Evolutionary conservation across 2,329 filamentous ascomycete species (phyloP).

Genomic region (Alternaria burnsii): DNA sequence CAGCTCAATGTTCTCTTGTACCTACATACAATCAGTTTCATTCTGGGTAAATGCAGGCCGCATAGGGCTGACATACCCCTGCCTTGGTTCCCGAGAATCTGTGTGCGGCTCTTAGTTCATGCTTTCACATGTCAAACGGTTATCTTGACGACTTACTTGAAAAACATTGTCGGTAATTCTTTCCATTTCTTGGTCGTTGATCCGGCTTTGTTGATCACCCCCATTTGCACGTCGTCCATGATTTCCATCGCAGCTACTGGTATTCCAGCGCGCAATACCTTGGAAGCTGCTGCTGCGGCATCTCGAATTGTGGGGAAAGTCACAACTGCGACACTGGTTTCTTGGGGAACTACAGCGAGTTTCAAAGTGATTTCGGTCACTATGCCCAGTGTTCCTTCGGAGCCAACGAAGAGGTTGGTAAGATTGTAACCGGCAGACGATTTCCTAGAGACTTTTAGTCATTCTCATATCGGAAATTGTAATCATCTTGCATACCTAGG

Average conservation of each 20-base stretch:
- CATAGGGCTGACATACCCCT: conserved; percentile 53
- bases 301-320: conserved; percentile 80
- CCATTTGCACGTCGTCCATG: conserved; percentile 90
- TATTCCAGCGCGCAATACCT: conserved; percentile 77
- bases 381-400: conserved; percentile 81
- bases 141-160: conserved; percentile 65
- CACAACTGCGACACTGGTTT: conserved; percentile 80
- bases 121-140: conserved; percentile 7
- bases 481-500: conserved; percentile 60
- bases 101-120: conserved; percentile 33
- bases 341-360: conserved; percentile 77
- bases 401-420: conserved; percentile 80
- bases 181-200: conserved; percentile 76
- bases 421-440: conserved; percentile 85
- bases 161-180: conserved; percentile 80
- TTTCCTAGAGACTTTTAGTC: conserved; percentile 58
- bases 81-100: conserved; percentile 77
- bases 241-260: conserved; percentile 82
- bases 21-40: conserved; percentile 53
- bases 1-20: conserved; percentile 76
- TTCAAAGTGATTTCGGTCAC: conserved; percentile 87
- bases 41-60: conserved; percentile 26
- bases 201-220: conserved; percentile 77
- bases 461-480: conserved; percentile 11
- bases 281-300: conserved; percentile 76